Evolutionary conservation across 2,329 filamentous ascomycete species (phyloP), one percentile per base, ranked within the genome.

Genomic region (Colletotrichum camelliae): DNA sequence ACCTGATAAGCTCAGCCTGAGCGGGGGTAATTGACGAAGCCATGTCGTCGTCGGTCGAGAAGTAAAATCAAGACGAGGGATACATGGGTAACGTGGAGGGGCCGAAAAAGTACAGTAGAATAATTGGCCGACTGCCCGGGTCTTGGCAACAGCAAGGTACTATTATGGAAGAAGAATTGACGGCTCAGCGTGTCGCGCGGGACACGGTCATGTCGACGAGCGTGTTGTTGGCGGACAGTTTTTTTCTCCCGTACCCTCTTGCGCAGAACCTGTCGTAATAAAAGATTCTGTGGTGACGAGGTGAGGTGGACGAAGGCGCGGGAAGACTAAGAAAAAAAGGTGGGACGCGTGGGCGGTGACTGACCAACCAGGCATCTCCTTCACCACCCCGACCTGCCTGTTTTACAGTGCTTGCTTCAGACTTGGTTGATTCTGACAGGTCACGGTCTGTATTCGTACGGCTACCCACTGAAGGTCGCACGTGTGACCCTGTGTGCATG

Each of bases 1-100:
- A 91, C 91, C 86, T 90, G 80, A 91, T 90, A 70, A 92, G 87
- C 86, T 92, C 90, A 77, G 88, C 86, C 84, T 91, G 90, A 80
- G 89, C 88, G 78, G 90, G 83, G 21, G 86, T 86, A 55, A 88
- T 81, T 48, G 82, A 74, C 71, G 78, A 77, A 77, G 75, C 77
- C 77, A 77, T 79, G 58, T 35, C 24, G 81, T 78, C 66, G 78
- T 79, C 61, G 68, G 67, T 69, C 18, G 61, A 52, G 73, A 61
- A 57, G 69, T 35, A 61, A 33, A 64, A 61, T 77, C 70, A 78
- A 57, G 64, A 77, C 64, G 73, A 68, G 67, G 39, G 57, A 72
- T 52, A 72, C 77, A 78, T 77, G 77, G 70, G 67, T 60, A 66
- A 58, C 61, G 29, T 69, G 58, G 70, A 77, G 67, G 62, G 66